Evolutionary conservation across 2,329 filamentous ascomycete species (phyloP).

Genomic region (Mollisiaceae sp.): DNA sequence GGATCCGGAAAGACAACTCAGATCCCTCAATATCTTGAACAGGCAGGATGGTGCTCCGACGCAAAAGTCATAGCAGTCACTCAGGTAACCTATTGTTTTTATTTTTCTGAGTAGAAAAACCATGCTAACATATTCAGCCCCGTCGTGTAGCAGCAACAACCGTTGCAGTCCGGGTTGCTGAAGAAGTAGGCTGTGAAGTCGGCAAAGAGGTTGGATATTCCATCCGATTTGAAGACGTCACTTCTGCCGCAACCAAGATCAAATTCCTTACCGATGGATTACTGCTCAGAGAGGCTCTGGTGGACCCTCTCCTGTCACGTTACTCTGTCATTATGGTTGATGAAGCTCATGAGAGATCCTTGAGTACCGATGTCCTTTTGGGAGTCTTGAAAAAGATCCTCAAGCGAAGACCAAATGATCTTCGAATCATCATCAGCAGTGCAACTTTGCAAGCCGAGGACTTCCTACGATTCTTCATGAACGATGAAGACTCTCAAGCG

Average conservation of each 20-base stretch:
- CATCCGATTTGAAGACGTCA: constrained; percentile 90
- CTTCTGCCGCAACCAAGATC: constrained; percentile 82
- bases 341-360: constrained; percentile 91
- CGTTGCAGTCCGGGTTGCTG: constrained; percentile 84
- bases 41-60: constrained; percentile 85
- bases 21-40: constrained; percentile 87
- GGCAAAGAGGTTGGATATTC: constrained; percentile 94
- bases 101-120: not conserved
- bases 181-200: constrained; percentile 84
- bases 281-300: constrained; percentile 86
- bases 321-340: constrained; percentile 99
- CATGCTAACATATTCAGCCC: constrained; percentile 59
- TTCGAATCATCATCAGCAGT: constrained; percentile 90
- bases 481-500: constrained; percentile 43
- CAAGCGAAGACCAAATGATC: constrained; percentile 72
- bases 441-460: constrained; percentile 90
- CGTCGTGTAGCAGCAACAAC: constrained; percentile 89
- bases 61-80: constrained; percentile 87
- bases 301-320: constrained; percentile 86
- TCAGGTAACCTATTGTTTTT: constrained; percentile 64
- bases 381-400: constrained; percentile 91
- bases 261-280: constrained; percentile 96
- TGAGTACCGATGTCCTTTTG: constrained; percentile 89
- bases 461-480: constrained; percentile 78
- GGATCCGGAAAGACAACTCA: constrained; percentile 97